phyloP scores from a whole-genome alignment of 208 protist genomes.

The Wallacemonas sp. region DNA sequence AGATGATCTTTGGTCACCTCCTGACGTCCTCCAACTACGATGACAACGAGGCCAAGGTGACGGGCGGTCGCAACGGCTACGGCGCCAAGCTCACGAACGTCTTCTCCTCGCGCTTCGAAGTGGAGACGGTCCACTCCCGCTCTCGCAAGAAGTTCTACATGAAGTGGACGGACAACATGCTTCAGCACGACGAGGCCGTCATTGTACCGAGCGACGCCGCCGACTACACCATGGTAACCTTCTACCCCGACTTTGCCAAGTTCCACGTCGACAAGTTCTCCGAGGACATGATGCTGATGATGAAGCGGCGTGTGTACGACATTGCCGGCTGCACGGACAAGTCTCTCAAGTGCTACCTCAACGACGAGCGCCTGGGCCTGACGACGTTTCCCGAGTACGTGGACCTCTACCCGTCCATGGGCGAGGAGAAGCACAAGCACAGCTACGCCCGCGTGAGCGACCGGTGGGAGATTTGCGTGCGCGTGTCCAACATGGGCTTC shows the following conservation, averaged over 20 bases:
- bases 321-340: conserved; percentile 97
- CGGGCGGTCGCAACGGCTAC: conserved; percentile 96
- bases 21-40: conserved; percentile 99
- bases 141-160: conserved; percentile 95
- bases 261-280: conserved; percentile 97
- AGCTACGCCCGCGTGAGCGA: conserved; percentile 91
- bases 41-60: conserved; percentile 97
- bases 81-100: conserved; percentile 99
- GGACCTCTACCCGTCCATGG: conserved; percentile 93
- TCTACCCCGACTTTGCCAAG: conserved; percentile 97
- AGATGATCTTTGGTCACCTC: conserved; percentile 99
- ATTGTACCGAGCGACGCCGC: conserved; percentile 77
- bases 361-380: conserved; percentile 94
- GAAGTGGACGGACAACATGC: conserved; percentile 98
- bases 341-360: conserved; percentile 95
- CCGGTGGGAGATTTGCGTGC: conserved; percentile 98
- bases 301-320: conserved; percentile 99
- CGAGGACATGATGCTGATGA: conserved; percentile 96
- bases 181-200: conserved; percentile 86
- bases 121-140: conserved; percentile 97
- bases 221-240: conserved; percentile 99
- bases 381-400: conserved; percentile 98
- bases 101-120: conserved; percentile 97
- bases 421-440: conserved; percentile 72
- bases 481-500: conserved; percentile 93